A percentile compares a stretch with the other conserved stretches of the same genome.
Conservation (phyloP, 352 stramenopile species). For the Thalassiosira exigua region DNA sequence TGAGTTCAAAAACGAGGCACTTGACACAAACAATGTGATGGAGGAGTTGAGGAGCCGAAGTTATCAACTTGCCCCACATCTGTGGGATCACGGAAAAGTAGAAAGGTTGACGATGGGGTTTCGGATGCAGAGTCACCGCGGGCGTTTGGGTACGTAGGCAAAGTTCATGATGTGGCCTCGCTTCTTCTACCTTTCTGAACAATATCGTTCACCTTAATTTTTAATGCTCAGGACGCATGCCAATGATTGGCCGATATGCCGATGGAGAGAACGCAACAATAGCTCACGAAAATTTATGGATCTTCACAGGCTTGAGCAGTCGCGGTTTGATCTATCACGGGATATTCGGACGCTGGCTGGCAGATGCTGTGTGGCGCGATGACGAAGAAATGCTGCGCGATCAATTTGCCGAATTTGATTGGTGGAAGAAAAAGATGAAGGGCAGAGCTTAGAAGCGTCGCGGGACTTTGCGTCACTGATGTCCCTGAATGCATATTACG, state of each 20-base stretch:
- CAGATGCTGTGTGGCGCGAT: slow-evolving; percentile 53
- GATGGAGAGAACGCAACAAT: background rate
- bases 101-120: slow-evolving; percentile 64
- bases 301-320: slow-evolving; percentile 80
- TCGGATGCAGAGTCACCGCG: slow-evolving; percentile 74
- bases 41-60: slow-evolving; percentile 55
- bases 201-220: too few species aligned
- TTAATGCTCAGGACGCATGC: slow-evolving; percentile 73
- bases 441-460: too few species aligned
- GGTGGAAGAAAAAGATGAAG: too few species aligned
- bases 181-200: too few species aligned
- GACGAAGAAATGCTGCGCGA: slow-evolving; percentile 37
- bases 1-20: slow-evolving; percentile 64
- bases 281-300: slow-evolving; percentile 61
- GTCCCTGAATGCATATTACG: too few species aligned
- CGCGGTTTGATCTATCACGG: slow-evolving; percentile 80
- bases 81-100: slow-evolving; percentile 69
- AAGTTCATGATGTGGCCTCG: too few species aligned
- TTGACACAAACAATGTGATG: slow-evolving; percentile 40
- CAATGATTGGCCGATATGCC: slow-evolving; percentile 66
- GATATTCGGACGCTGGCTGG: slow-evolving; percentile 68
- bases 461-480: too few species aligned
- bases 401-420: slow-evolving; percentile 55
- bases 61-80: slow-evolving; percentile 50
- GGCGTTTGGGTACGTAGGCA: too few species aligned